Evolutionary conservation across 2,329 filamentous ascomycete genomes (phyloP), one percentile per base, ranked within the genome.

Genomic region (Fusarium sp.): DNA sequence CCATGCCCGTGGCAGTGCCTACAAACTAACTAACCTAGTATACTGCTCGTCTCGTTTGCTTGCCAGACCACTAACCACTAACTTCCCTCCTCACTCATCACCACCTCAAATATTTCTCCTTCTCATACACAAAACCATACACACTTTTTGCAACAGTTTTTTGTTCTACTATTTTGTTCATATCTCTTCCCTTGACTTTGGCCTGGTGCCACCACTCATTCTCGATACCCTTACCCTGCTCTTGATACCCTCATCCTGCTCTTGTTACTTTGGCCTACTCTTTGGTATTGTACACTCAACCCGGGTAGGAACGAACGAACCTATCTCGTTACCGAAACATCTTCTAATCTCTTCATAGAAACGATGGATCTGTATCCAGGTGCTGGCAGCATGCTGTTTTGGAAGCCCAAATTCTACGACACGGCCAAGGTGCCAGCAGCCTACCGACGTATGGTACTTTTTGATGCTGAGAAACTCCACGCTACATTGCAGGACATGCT

Each of bases 391-490:
- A 47, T 44, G 46, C 30, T 51, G n/a, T 16, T 43, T 20, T 70
- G 66, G 60, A 40, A 18, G 4, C 34, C 24, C 8, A 18, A 24
- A 9, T 18, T 61, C 10, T 30, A 45, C 4, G 38, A 70, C 10
- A 70, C 66, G 9, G 50, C 55, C 27, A 70, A 70, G 51, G 7
- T 70, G 27, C 12, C 55, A 2, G 30, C 7, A 0, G 6, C 14
- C 18, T 50, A 22, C 9, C 55, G 66, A 11, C 3, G 27, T 0
- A 10, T 51, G 0, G 18, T 47, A 0, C 34, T 43, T 1, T 18
- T 10, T 2, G 16, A n/a, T 0, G 63, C 25, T 0, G 3, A 30
- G 6, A 6, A 27, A 11, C 22, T 27, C 10, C 25, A 50, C 3
- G 11, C 11, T 9, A 14, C 10, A 2, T 22, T 47, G 11, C 6